phyloP scores from a whole-genome alignment of 768 basidiomycete species.

The Panaeolus cyanescens region DNA sequence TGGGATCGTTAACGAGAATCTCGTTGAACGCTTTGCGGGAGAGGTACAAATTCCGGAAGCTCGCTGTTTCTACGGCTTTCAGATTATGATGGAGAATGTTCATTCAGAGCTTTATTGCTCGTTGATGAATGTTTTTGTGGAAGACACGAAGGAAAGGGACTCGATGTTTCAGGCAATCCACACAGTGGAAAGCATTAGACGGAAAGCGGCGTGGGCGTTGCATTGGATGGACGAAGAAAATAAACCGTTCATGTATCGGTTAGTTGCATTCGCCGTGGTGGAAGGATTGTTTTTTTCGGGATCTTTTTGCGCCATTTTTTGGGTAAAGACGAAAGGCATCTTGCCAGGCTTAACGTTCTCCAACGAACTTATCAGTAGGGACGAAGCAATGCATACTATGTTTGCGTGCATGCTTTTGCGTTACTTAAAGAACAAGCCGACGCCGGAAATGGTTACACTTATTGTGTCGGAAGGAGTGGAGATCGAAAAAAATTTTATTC shows the following conservation, averaged over 20 bases:
- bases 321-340: slow-evolving; percentile 81
- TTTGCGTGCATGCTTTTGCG: slow-evolving; percentile 72
- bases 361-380: slow-evolving; percentile 82
- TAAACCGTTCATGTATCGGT: slow-evolving; percentile 84
- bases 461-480: slow-evolving; percentile 4
- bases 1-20: slow-evolving; percentile 77
- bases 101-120: slow-evolving; percentile 97
- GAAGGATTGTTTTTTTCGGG: slow-evolving; percentile 87
- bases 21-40: slow-evolving; percentile 90
- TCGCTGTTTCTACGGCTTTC: slow-evolving; percentile 96
- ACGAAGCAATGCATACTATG: slow-evolving; percentile 84
- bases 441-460: neutral
- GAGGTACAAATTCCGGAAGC: slow-evolving; percentile 95
- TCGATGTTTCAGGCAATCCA: slow-evolving; percentile 91
- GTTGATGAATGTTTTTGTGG: slow-evolving; percentile 94
- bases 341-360: slow-evolving; percentile 88
- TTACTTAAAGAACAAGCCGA: neutral
- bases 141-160: slow-evolving; percentile 72
- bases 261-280: slow-evolving; percentile 85
- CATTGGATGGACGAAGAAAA: slow-evolving; percentile 83
- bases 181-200: slow-evolving; percentile 87
- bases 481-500: slow-evolving; percentile 5
- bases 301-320: slow-evolving; percentile 82
- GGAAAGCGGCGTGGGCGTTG: slow-evolving; percentile 94
- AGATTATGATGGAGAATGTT: slow-evolving; percentile 99